A percentile compares a stretch with the other conserved stretches of the same genome.
Evolutionary conservation across 768 basidiomycete species (phyloP).

Genomic region (Lactifluus piperatus): DNA sequence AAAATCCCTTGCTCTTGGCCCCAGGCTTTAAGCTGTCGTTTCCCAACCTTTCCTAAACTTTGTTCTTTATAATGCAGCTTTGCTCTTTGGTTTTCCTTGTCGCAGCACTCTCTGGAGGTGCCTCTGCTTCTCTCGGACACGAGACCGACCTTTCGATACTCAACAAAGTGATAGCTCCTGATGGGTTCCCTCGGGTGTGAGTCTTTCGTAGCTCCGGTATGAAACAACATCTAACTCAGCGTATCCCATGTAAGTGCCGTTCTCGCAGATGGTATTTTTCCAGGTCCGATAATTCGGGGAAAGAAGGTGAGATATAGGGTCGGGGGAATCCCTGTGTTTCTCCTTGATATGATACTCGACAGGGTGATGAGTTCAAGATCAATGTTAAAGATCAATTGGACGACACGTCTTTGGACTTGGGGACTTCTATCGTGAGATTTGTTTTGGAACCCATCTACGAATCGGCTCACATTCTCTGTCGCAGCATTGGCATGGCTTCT

Average conservation of each 20-base stretch:
- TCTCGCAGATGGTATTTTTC: neutral
- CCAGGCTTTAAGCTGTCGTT: neutral
- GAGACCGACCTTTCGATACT: neutral
- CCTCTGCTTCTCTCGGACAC: neutral
- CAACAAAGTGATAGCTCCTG: conserved; percentile 19
- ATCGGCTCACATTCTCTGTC: neutral
- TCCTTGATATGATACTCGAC: neutral
- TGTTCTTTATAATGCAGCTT: neutral
- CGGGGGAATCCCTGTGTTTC: no score
- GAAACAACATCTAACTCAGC: neutral
- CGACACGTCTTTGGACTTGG: neutral
- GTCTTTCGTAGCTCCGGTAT: neutral
- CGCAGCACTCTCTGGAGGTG: neutral
- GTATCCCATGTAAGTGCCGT: neutral
- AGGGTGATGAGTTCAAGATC: neutral
- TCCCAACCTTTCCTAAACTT: neutral
- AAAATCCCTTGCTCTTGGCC: neutral
- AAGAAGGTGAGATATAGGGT: neutral
- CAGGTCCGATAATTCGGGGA: neutral
- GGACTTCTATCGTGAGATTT: neutral
- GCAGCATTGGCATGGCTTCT: conserved; percentile 23
- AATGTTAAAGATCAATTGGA: neutral
- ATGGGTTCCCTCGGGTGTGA: conserved; percentile 21
- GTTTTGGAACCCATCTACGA: neutral
- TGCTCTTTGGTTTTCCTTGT: neutral